Conservation (phyloP, 108 stramenopile genomes). For the Pseudonitzschia pungens region DNA sequence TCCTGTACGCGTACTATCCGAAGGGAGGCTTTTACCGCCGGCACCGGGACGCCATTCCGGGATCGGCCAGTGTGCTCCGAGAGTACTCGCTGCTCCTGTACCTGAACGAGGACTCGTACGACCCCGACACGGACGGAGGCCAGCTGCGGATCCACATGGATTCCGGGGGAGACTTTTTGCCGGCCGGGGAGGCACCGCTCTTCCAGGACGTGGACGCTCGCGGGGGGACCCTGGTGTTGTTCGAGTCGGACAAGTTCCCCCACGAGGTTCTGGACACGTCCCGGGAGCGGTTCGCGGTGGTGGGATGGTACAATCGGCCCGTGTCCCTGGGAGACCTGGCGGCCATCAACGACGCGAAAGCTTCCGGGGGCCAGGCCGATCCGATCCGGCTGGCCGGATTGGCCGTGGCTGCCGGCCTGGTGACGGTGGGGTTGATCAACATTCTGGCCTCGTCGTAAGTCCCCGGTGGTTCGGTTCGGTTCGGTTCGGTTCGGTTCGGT, state of each 20-base stretch:
- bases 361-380: too few species aligned
- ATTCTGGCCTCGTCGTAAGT: conserved; percentile 11
- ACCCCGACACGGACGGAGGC: conserved; percentile 54
- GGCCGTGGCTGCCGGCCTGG: conserved; percentile 46
- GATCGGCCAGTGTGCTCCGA: conserved; percentile 61
- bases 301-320: conserved; percentile 63
- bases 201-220: conserved; percentile 62
- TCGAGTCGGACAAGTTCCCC: conserved; percentile 61
- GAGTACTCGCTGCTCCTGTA: conserved; percentile 68
- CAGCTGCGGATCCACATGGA: conserved; percentile 68
- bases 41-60: conserved; percentile 72
- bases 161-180: conserved; percentile 57
- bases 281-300: conserved; percentile 64
- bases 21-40: conserved; percentile 73
- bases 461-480: too few species aligned
- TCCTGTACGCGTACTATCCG: conserved; percentile 80
- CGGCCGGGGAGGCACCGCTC: conserved; percentile 38
- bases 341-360: background rate
- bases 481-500: too few species aligned
- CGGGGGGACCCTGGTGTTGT: conserved; percentile 76
- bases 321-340: background rate
- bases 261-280: conserved; percentile 79
- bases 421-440: conserved; percentile 49
- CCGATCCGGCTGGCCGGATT: conserved; percentile 34
- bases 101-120: conserved; percentile 44